A percentile compares a stretch with the other conserved stretches of the same genome.
Evolutionary conservation across 2,329 filamentous ascomycete species (phyloP).

Genomic region (Mollisia scopiformis): DNA sequence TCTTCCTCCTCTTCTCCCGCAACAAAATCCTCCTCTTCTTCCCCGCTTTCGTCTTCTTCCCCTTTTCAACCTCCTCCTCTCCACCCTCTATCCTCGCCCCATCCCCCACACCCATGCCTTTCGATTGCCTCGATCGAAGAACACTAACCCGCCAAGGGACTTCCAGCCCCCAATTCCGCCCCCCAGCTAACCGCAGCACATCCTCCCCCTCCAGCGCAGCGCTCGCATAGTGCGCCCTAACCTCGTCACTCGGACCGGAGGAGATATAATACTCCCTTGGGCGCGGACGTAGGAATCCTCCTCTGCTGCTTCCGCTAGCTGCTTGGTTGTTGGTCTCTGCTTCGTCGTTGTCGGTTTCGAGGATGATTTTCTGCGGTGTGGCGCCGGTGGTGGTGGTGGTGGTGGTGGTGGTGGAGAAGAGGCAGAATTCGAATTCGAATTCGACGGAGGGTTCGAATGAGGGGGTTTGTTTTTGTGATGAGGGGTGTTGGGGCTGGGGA

Average conservation of each 20-base stretch:
- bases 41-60: slow-evolving; percentile 50
- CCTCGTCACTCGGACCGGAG: slow-evolving; percentile 39
- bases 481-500: not conserved
- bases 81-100: not conserved
- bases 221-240: slow-evolving; percentile 44
- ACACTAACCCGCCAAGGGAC: slow-evolving; percentile 61
- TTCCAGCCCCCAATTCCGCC: slow-evolving; percentile 59
- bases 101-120: not conserved
- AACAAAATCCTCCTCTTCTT: slow-evolving; percentile 61
- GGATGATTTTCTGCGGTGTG: slow-evolving; percentile 50
- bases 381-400: not conserved
- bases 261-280: slow-evolving; percentile 55
- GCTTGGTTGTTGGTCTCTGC: slow-evolving; percentile 42
- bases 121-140: slow-evolving; percentile 6
- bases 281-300: slow-evolving; percentile 41
- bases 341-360: slow-evolving; percentile 43
- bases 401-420: slow-evolving; percentile 46
- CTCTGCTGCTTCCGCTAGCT: too few species aligned
- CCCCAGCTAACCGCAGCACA: slow-evolving; percentile 47
- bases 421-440: slow-evolving; percentile 58
- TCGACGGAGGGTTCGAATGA: too few species aligned
- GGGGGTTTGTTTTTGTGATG: too few species aligned
- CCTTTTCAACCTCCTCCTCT: not conserved
- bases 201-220: slow-evolving; percentile 57
- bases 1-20: slow-evolving; percentile 45